Base-by-base conservation (phyloP, 2,329 filamentous ascomycete genomes). In the Diaporthe amygdali region DNA sequence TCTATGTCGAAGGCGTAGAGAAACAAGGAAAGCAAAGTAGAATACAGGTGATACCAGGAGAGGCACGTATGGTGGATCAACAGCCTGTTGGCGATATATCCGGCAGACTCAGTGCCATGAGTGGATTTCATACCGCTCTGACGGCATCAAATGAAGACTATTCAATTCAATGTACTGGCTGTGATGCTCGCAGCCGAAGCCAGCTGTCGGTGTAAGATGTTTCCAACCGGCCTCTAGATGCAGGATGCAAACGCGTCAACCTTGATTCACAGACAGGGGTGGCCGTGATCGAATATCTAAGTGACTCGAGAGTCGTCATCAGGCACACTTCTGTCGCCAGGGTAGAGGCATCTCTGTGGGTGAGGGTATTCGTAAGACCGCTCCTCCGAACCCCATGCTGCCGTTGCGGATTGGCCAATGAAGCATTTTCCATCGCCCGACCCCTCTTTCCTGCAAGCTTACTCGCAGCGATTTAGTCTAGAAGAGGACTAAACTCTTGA, bases 391-490 rank as follows among this genome's bases (percentile, higher is more conserved):
- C 14, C 30, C 25, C 9, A 39, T 20, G 17, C 8, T 25, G 37
- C 41, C 10, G 17, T 17, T 10, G n/a, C 17, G 32, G 27, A 68
- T 59, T 68, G 71, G 5, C 68, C 67, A 70, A 66, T 72, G 25
- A 46, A 4, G n/a, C 27, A 41, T 12, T 52, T 25, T 27, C 27
- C 34, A 30, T 17, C 22, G n/a, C 12, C 37, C 22, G 15, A 54
- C 61, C 68, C 68, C 64, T 56, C 64, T 27, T 41, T 54, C 20
- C 63, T 64, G 66, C 41, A 44, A 68, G 68, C 68, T 72, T 71
- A 72, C 68, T n/a, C 68, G 68, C 71, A 71, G 69, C 27, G 14
- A n/a, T 34, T 71, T 71, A 72, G 32, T 30, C 71, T 70, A 25
- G 34, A 66, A 66, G 25, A 3, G 46, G 70, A 37, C 34, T 70